These are phyloP conservation scores for Brassica carinata DNA, from an alignment of 345 rosid species.

Conservation along the genomic window DNA sequence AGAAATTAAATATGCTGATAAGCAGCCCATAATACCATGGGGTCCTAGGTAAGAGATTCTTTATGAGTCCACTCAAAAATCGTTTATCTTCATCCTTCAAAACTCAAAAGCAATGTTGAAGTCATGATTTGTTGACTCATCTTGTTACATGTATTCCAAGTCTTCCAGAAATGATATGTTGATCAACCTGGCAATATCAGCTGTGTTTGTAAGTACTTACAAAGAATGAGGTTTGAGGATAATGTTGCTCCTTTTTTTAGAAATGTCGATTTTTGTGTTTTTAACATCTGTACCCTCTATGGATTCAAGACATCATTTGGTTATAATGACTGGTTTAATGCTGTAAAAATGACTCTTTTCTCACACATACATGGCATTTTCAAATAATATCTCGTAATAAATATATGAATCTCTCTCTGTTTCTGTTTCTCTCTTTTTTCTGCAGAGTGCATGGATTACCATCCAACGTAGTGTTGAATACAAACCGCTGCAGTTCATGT, in stretches of 20 bases:
- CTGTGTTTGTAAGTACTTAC: constrained; percentile 79
- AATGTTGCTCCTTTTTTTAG: not conserved
- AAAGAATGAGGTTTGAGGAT: not conserved
- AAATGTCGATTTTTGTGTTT: not conserved
- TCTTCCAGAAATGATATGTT: constrained; percentile 60
- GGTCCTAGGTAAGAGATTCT: constrained; percentile 74
- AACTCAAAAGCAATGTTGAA: not conserved
- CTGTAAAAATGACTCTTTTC: too few relatives aligned
- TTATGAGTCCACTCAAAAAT: not conserved
- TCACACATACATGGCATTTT: too few relatives aligned
- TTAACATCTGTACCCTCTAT: too few relatives aligned
- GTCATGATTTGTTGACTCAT: not conserved
- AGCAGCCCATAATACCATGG: constrained; percentile 94
- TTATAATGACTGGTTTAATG: too few relatives aligned
- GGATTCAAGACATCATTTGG: too few relatives aligned
- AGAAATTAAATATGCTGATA: constrained; percentile 96
- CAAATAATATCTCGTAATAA: not conserved
- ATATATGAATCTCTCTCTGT: constrained; percentile 13
- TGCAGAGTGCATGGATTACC: constrained; percentile 86
- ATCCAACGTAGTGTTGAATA: constrained; percentile 76
- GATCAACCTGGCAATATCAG: constrained; percentile 87
- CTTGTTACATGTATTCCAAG: constrained; percentile 67
- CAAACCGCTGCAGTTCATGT: constrained; percentile 91
- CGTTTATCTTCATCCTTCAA: not conserved
- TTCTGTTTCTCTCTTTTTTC: constrained; percentile 20